A percentile compares a stretch with the other conserved stretches of the same genome.
Evolutionary conservation across 108 stramenopile species (phyloP).

Genomic region (Poteriospumella lacustris): DNA sequence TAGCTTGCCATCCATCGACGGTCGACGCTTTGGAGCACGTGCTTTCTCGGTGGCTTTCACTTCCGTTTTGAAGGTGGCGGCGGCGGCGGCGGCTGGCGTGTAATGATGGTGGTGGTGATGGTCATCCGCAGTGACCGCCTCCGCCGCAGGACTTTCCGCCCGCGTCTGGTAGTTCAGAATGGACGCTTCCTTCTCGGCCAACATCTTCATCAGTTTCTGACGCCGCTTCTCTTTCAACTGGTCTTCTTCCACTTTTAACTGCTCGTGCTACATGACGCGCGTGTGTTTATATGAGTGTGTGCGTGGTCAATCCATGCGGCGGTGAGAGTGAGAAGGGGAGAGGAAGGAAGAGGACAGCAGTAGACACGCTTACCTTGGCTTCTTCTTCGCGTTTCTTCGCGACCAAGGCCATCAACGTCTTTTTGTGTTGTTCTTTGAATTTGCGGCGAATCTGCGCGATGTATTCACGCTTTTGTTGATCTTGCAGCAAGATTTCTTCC

Average conservation of each 20-base stretch:
- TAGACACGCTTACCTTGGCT: neutral
- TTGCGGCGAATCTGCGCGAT: constrained; percentile 15
- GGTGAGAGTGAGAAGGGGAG: too few relatives aligned
- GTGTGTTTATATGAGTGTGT: neutral
- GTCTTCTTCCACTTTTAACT: constrained; percentile 4
- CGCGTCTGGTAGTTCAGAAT: too few relatives aligned
- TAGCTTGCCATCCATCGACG: too few relatives aligned
- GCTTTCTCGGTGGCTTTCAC: too few relatives aligned
- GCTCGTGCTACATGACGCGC: neutral
- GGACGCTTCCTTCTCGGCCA: neutral
- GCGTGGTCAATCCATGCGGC: neutral
- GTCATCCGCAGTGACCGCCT: neutral
- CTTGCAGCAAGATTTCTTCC: neutral
- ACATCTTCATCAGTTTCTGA: constrained; percentile 18
- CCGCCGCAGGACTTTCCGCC: neutral
- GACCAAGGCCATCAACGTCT: neutral
- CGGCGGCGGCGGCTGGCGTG: too few relatives aligned
- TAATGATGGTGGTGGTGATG: too few relatives aligned
- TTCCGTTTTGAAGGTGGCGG: too few relatives aligned
- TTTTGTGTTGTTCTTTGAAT: constrained; percentile 31
- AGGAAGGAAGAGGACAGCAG: neutral
- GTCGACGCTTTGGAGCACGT: too few relatives aligned
- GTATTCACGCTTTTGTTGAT: constrained; percentile 12
- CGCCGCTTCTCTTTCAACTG: neutral
- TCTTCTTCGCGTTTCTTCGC: neutral